Conservation (phyloP, 2,329 filamentous ascomycete species). For the Penicillium sp. region DNA sequence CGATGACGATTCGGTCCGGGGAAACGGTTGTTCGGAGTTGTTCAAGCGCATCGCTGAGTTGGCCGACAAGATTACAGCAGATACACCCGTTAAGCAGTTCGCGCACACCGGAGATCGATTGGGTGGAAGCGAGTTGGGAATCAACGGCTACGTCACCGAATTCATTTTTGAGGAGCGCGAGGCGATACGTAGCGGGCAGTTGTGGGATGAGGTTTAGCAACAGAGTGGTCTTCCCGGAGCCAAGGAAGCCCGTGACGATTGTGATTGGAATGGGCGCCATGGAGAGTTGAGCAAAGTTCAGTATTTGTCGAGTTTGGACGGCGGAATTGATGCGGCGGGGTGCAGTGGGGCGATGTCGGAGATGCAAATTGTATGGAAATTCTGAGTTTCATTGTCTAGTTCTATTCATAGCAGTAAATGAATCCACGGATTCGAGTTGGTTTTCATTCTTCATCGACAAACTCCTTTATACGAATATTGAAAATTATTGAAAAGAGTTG, state of each 20-base stretch:
- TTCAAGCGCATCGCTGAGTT: slow-evolving; percentile 71
- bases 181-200: slow-evolving; percentile 76
- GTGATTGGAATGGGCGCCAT: slow-evolving; percentile 80
- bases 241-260: slow-evolving; percentile 92
- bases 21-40: slow-evolving; percentile 58
- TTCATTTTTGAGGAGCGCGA: slow-evolving; percentile 95
- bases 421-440: too few relatives aligned
- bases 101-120: slow-evolving; percentile 79
- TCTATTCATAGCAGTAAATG: too few relatives aligned
- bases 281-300: background rate
- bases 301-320: too few relatives aligned
- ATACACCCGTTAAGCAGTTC: slow-evolving; percentile 97
- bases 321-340: too few relatives aligned
- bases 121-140: slow-evolving; percentile 77
- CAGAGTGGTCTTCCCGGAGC: slow-evolving; percentile 92
- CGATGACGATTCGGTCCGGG: slow-evolving; percentile 85
- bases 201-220: slow-evolving; percentile 92
- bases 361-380: too few relatives aligned
- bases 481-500: too few relatives aligned
- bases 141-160: slow-evolving; percentile 94
- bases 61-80: slow-evolving; percentile 96
- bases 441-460: too few relatives aligned
- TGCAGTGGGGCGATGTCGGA: too few relatives aligned
- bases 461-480: too few relatives aligned
- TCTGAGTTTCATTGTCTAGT: too few relatives aligned